Evolutionary conservation across 441 rosid genomes (phyloP).

Genomic region (Mallotus repandus): DNA sequence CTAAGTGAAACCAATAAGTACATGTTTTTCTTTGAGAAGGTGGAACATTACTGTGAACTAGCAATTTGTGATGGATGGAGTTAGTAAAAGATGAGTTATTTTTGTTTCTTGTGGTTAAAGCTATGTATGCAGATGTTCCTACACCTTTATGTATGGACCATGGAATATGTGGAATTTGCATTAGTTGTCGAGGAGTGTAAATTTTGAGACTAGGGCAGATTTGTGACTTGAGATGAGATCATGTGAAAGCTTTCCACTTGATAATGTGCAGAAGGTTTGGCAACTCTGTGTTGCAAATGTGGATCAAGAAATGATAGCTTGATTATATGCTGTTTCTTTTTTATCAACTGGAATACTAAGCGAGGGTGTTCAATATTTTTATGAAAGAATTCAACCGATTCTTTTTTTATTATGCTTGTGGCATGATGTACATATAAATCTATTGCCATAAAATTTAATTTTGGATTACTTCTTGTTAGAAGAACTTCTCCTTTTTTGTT

Average conservation of each 20-base stretch:
- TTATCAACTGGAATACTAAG: neutral
- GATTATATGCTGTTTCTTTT: neutral
- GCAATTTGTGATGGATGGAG: neutral
- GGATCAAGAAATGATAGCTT: neutral
- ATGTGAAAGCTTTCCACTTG: neutral
- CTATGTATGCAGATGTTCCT: neutral
- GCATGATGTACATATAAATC: neutral
- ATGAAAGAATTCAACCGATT: neutral
- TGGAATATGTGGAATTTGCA: neutral
- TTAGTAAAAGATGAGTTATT: neutral
- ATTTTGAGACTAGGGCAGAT: neutral
- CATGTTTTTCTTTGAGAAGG: neutral
- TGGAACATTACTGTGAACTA: neutral
- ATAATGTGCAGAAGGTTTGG: neutral
- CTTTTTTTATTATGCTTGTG: neutral
- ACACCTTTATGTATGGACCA: neutral
- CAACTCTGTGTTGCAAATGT: neutral
- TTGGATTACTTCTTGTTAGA: neutral
- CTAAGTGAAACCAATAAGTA: neutral
- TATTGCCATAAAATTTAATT: neutral
- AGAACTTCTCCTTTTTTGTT: neutral
- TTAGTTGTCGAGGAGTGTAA: neutral
- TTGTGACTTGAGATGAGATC: neutral
- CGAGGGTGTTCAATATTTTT: neutral
- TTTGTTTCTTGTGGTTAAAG: neutral